A percentile compares a stretch with the other conserved stretches of the same genome.
Evolutionary conservation across 345 rosid genomes (phyloP).

Genomic region (Rhizophora apiculata): DNA sequence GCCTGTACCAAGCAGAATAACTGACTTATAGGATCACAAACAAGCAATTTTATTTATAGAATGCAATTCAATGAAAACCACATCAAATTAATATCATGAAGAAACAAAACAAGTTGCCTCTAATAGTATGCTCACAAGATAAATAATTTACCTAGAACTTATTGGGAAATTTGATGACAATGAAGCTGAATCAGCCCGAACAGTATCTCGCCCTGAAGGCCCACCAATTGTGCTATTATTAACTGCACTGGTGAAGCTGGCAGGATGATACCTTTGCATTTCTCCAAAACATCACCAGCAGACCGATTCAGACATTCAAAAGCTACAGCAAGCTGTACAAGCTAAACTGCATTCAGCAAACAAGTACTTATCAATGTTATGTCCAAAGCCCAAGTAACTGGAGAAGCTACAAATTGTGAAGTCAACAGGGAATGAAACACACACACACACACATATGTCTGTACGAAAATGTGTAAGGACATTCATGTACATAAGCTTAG

Average conservation of each 20-base stretch:
- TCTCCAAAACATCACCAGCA: constrained; percentile 87
- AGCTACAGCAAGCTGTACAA: constrained; percentile 32
- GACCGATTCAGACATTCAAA: constrained; percentile 70
- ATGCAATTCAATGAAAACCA: neutral
- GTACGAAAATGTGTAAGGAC: no score
- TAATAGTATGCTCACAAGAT: no score
- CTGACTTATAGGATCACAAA: constrained; percentile 1
- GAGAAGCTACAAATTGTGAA: neutral
- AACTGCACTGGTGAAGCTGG: constrained; percentile 93
- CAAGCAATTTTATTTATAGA: constrained; percentile 2
- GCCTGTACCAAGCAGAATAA: constrained; percentile 46
- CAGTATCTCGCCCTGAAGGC: constrained; percentile 68
- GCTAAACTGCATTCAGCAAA: constrained; percentile 33
- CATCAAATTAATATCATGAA: neutral
- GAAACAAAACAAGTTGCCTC: no score
- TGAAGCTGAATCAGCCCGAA: constrained; percentile 77
- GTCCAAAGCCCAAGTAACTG: constrained; percentile 4
- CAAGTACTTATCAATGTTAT: neutral
- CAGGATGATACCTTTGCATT: constrained; percentile 97
- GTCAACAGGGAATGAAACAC: no score
- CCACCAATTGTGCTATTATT: constrained; percentile 76
- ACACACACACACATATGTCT: no score
- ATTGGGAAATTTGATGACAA: constrained; percentile 53
- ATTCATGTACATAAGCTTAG: no score
- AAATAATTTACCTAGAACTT: constrained; percentile 59